These are phyloP conservation scores for Durusdinium trenchii DNA, from an alignment of 73 alveolate genomes.

Conservation along the genomic window DNA sequence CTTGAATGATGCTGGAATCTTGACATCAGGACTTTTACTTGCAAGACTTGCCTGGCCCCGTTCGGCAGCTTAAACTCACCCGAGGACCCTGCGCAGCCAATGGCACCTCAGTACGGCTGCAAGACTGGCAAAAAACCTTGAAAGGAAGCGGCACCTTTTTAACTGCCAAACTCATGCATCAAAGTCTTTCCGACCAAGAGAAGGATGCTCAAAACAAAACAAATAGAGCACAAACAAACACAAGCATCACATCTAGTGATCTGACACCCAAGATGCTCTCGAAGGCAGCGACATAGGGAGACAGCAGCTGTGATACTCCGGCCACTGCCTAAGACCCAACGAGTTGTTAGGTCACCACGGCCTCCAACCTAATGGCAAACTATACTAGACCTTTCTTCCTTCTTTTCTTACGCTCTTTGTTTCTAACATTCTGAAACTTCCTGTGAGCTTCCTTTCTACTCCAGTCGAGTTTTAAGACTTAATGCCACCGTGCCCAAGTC, in stretches of 20 bases:
- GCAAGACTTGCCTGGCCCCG: too few species aligned
- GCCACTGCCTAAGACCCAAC: constrained; percentile 4
- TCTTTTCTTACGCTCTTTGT: background rate
- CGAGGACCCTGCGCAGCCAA: constrained; percentile 48
- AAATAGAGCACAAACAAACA: too few species aligned
- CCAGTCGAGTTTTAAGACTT: background rate
- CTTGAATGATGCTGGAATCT: too few species aligned
- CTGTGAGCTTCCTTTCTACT: background rate
- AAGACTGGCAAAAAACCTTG: too few species aligned
- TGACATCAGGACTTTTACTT: too few species aligned
- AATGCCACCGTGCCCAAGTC: background rate
- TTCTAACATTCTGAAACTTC: background rate
- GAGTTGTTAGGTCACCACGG: background rate
- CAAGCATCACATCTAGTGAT: too few species aligned
- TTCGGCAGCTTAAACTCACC: too few species aligned
- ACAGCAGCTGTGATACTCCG: constrained; percentile 2
- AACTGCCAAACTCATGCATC: too few species aligned
- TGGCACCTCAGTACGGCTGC: background rate
- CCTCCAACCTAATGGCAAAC: too few species aligned
- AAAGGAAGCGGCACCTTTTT: too few species aligned
- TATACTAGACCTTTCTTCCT: background rate
- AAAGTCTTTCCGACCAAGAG: too few species aligned
- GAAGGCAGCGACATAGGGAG: constrained; percentile 44
- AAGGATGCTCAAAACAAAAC: too few species aligned
- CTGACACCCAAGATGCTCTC: background rate